Percentiles rank a stretch among this genome's conserved stretches.
phyloP scores from a whole-genome alignment of 2,329 filamentous ascomycete species.

The Apiospora kogelbergensis region DNA sequence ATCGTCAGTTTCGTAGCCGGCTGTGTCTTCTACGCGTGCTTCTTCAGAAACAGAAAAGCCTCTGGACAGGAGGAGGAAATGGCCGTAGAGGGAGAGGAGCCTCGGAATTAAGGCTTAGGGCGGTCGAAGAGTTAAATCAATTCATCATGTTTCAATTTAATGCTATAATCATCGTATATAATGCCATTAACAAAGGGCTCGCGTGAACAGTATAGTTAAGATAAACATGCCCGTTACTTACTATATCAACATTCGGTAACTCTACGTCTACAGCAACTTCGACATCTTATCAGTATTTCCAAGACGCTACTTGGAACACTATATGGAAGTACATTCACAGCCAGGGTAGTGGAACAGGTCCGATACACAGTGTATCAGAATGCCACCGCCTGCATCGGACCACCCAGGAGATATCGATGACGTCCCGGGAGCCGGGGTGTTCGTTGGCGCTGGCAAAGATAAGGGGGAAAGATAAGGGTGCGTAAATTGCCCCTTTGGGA shows the following conservation, averaged over 20 bases:
- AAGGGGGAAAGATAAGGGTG: constrained; percentile 1
- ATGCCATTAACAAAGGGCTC: no score
- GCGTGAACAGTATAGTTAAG: no score
- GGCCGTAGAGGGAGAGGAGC: not conserved
- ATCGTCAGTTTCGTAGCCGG: constrained; percentile 47
- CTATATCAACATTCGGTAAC: no score
- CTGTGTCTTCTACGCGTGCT: constrained; percentile 47
- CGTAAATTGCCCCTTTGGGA: constrained; percentile 8
- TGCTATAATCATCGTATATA: no score
- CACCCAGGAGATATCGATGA: not conserved
- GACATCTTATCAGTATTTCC: no score
- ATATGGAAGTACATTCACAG: no score
- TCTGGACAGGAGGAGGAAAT: not conserved
- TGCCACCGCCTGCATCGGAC: not conserved
- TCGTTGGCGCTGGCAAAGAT: not conserved
- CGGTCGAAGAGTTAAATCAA: no score
- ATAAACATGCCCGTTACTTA: no score
- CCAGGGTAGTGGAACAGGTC: no score
- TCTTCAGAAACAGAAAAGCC: not conserved
- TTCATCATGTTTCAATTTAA: no score
- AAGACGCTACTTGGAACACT: no score
- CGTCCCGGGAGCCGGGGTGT: not conserved
- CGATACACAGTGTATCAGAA: not conserved
- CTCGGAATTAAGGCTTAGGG: not conserved
- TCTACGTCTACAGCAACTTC: no score